These are phyloP conservation scores for Myxozyma monticola DNA, from an alignment of 805 yeast genomes.

Conservation along the genomic window DNA sequence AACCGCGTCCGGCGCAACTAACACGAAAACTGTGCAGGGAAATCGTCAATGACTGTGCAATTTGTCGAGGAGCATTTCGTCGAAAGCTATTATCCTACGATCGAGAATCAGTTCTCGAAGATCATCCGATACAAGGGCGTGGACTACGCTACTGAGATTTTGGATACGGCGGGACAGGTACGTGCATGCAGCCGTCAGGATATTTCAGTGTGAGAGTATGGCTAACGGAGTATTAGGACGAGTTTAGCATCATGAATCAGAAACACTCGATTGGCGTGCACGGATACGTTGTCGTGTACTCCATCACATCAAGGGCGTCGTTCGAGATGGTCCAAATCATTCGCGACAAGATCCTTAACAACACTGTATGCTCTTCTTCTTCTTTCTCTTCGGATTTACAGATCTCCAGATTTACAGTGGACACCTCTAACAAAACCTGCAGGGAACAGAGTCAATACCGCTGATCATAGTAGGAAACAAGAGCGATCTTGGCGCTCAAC, in stretches of 20 bases:
- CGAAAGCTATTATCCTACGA: conserved; percentile 87
- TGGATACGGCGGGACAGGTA: conserved; percentile 79
- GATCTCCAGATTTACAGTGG: not conserved
- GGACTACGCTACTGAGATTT: conserved; percentile 76
- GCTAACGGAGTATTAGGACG: conserved; percentile 56
- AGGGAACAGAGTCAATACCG: conserved; percentile 68
- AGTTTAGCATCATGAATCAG: conserved; percentile 75
- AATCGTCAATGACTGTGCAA: conserved; percentile 80
- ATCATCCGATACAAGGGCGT: conserved; percentile 66
- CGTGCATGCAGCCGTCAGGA: not conserved
- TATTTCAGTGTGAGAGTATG: not conserved
- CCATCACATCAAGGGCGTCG: conserved; percentile 73
- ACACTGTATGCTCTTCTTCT: conserved; percentile 22
- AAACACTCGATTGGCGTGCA: conserved; percentile 78
- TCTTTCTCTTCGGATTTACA: not conserved
- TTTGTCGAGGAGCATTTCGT: conserved; percentile 86
- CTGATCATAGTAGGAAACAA: conserved; percentile 78
- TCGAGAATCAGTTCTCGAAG: conserved; percentile 80
- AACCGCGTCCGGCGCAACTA: not conserved
- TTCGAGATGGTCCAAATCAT: conserved; percentile 75
- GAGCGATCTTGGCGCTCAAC: conserved; percentile 63
- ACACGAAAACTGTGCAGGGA: conserved; percentile 44
- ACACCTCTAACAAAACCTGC: not conserved
- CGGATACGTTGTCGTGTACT: conserved; percentile 79
- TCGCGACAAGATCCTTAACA: conserved; percentile 79